phyloP scores from a whole-genome alignment of 176 grass and related monocot genomes.

The Leersia perrieri region DNA sequence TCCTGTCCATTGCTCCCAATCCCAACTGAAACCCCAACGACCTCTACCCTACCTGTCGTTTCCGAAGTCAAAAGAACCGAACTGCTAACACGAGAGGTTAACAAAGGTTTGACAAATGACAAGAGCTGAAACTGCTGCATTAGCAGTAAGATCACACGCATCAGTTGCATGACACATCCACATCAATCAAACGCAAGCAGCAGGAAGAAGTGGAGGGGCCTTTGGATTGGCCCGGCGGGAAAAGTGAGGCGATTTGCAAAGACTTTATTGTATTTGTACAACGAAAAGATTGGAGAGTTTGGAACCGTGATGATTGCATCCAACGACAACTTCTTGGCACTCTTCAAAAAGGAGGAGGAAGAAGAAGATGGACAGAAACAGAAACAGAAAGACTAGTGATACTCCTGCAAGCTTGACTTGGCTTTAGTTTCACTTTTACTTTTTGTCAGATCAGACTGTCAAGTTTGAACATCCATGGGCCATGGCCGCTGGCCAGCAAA shows the following conservation, averaged over 20 bases:
- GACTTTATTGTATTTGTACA: background rate
- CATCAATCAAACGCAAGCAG: background rate
- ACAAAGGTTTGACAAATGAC: background rate
- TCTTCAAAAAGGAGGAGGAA: background rate
- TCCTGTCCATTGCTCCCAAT: too few species aligned
- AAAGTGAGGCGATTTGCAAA: background rate
- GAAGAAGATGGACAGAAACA: background rate
- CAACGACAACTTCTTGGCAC: background rate
- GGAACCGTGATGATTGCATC: conserved; percentile 11
- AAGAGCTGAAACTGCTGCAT: background rate
- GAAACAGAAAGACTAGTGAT: background rate
- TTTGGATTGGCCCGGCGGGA: conserved; percentile 32
- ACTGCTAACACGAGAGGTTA: background rate
- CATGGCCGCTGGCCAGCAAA: too few species aligned
- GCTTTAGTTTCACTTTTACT: conserved; percentile 45
- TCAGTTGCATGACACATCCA: background rate
- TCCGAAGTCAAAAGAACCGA: background rate
- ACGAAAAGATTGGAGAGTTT: background rate
- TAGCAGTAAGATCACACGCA: background rate
- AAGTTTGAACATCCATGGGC: conserved; percentile 11
- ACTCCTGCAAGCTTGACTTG: background rate
- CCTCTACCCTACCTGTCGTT: background rate
- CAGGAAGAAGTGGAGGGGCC: background rate
- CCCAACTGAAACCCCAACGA: background rate
- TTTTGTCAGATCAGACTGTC: conserved; percentile 38